phyloP scores from a whole-genome alignment of 179 eudicot genomes.

The Amaranthus tricolor region DNA sequence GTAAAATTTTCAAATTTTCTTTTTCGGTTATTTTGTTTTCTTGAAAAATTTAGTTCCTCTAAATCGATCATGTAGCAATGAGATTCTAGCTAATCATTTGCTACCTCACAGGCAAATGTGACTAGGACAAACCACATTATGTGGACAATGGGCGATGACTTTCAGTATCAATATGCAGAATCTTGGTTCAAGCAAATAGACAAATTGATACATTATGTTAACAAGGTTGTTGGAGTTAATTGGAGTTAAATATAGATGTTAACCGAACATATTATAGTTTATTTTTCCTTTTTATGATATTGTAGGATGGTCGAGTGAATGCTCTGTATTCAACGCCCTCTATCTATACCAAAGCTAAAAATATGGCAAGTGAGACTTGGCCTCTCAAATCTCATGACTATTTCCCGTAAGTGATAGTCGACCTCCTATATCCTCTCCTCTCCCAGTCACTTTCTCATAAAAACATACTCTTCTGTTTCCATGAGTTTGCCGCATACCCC shows the following conservation, averaged over 20 bases:
- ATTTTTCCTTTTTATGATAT: too few relatives aligned
- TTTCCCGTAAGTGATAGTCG: conserved; percentile 65
- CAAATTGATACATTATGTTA: conserved; percentile 83
- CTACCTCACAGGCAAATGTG: conserved; percentile 57
- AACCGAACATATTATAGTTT: too few relatives aligned
- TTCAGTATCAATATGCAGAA: conserved; percentile 87
- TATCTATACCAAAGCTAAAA: conserved; percentile 75
- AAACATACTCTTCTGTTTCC: too few relatives aligned
- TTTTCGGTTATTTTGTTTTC: background rate
- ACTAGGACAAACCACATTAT: conserved; percentile 88
- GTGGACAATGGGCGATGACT: conserved; percentile 99
- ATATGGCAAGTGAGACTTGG: conserved; percentile 64
- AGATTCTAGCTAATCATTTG: conserved; percentile 6
- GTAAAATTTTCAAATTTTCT: conserved; percentile 28
- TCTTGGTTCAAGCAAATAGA: conserved; percentile 97
- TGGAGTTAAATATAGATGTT: too few relatives aligned
- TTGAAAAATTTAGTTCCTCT: background rate
- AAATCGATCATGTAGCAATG: background rate
- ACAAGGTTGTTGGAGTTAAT: conserved; percentile 42
- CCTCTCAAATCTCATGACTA: conserved; percentile 77
- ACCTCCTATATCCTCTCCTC: conserved; percentile 2
- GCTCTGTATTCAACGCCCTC: conserved; percentile 94
- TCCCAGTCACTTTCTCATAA: background rate
- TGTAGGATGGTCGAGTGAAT: conserved; percentile 88
- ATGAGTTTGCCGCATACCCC: too few relatives aligned